Evolutionary conservation across 345 rosid genomes (phyloP), one percentile per base, ranked within the genome.

Genomic region (Syzygium aqueum): DNA sequence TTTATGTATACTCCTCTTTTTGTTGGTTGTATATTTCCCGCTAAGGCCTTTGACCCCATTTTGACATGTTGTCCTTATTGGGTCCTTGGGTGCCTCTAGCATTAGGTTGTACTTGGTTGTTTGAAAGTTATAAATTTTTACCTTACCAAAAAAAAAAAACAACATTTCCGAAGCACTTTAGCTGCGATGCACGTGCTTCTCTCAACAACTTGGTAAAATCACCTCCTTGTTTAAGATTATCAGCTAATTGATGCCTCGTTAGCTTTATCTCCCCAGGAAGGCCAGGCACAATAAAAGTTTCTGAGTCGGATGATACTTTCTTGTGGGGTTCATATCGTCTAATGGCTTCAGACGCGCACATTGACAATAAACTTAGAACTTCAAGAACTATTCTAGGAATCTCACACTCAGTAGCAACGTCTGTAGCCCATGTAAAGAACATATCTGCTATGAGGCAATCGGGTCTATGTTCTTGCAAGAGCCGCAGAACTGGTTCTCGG

Each of bases 201-300:
- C 85, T 37, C 54, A 54, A 53, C 3, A 52, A 78, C 27, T 23
- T 51, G 25, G 83, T 33, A 25, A 33, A 77, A 57, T 87, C 88
- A 50, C 77, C 85, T 46, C 52, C 59, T 49, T 65, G 30, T 52
- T 84, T 86, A 23, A 1, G 37, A 30, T 77, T 51, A 9, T 30
- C 3, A 3, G 94, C 92, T 84, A 91, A 78, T 86, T 92, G 93
- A 61, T 92, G 90, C 84, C 87, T 90, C 11, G 94, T 93, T 88
- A 94, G 65, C 65, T 57, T 27, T 57, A 57, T 57, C 11, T 92
- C 88, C 0, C 91, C 92, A 0, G 94, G 93, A 84, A 93, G 86
- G 40, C 88, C 52, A 25, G 93, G 92, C 12, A 90, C 40, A 2
- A 89, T 37, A 51, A 93, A 92, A 2, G 87, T 85, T 19, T 92